Conservation (phyloP, 306 rosid genomes). For the Arachis stenosperma region DNA sequence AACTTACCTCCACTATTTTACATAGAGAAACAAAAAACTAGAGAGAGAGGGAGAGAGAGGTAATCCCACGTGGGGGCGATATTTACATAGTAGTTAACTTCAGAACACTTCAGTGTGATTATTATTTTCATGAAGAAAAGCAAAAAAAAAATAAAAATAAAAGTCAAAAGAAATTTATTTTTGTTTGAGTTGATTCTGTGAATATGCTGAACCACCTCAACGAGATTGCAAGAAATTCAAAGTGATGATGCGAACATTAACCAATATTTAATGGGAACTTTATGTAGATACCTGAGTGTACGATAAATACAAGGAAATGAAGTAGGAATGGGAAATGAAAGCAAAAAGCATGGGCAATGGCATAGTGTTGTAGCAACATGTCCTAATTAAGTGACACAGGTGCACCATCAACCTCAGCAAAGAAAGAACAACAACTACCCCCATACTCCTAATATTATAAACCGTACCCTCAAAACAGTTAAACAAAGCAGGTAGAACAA, state of each 20-base stretch:
- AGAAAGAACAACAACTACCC: not conserved
- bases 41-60: not conserved
- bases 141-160: too few species aligned
- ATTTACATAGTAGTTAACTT: slow-evolving; percentile 15
- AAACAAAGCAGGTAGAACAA: slow-evolving; percentile 35
- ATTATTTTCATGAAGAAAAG: not conserved
- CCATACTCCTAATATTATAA: not conserved
- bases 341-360: too few species aligned
- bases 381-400: slow-evolving; percentile 20
- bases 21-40: not conserved
- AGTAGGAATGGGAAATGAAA: not conserved
- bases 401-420: not conserved
- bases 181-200: slow-evolving; percentile 4
- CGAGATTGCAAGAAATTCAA: slow-evolving; percentile 25
- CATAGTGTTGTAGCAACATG: not conserved
- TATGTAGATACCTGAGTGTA: not conserved
- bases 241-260: slow-evolving; percentile 10
- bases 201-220: slow-evolving; percentile 14
- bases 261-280: not conserved
- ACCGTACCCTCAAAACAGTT: too few species aligned
- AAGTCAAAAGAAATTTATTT: not conserved
- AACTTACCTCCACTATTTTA: not conserved
- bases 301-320: slow-evolving; percentile 26
- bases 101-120: slow-evolving; percentile 9
- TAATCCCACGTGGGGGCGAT: slow-evolving; percentile 8